Evolutionary conservation across 345 rosid genomes (phyloP), one percentile per base, ranked within the genome.

Genomic region (Moringa oleifera): DNA sequence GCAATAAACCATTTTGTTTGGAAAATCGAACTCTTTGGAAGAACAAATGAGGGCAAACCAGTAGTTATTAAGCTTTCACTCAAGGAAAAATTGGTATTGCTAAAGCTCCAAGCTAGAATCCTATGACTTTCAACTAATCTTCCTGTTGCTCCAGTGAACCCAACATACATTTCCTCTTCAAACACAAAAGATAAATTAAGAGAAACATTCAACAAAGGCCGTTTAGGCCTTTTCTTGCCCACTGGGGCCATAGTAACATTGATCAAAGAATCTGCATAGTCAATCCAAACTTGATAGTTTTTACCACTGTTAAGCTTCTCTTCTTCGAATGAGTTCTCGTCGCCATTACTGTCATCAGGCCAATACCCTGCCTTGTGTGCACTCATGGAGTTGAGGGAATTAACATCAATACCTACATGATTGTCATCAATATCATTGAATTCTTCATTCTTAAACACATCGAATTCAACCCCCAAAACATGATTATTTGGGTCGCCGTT

Each of bases 201-300:
- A 19, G 65, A 45, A 53, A 49, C 72, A 66, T 70, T 87, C 64
- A 87, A 66, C 55, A 87, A 64, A 25, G 89, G 78, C 68, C 53
- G 11, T n/a, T 57, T 23, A 47, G 87, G 77, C 77, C 79, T 68
- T 66, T 66, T 73, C 58, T 23, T 66, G 0, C 80, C 84, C 10
- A 68, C 71, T 20, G 67, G 66, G 0, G 67, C 74, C 73, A 78
- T 82, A 7, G 83, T 62, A 52, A 81, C 82, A 59, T 58, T 80
- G 21, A 80, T 23, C 21, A 80, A 59, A 53, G 75, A 83, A 52
- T 80, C 85, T 9, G 31, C 66, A 51, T 87, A 85, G 59, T 87
- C 95, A 59, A 84, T 79, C 91, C 98, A 92, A 57, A 81, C 97
- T 54, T 88, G 96, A 63, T 91, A 91, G 36, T 88, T 91, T 55